Evolutionary conservation across 306 rosid species (phyloP).

Genomic region (Malus asiatica): DNA sequence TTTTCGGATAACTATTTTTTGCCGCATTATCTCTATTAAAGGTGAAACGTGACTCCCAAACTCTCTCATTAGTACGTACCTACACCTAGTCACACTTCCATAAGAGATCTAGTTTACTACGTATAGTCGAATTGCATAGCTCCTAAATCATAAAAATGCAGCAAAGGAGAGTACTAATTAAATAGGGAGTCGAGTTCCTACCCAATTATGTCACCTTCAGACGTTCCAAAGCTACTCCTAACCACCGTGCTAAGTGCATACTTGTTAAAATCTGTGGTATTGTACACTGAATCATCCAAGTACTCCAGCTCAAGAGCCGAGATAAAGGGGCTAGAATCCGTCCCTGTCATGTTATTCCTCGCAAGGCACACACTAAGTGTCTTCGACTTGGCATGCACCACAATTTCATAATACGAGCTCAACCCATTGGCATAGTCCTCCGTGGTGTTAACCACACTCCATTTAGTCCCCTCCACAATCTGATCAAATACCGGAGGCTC

Average conservation of each 20-base stretch:
- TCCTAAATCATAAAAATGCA: neutral
- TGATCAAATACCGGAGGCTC: slow-evolving; percentile 85
- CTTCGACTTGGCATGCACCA: slow-evolving; percentile 39
- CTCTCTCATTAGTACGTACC: no score
- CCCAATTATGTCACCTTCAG: slow-evolving; percentile 37
- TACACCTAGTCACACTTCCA: neutral
- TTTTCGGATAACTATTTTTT: neutral
- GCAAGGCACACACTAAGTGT: slow-evolving; percentile 70
- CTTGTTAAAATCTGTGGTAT: slow-evolving; percentile 56
- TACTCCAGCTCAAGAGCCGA: slow-evolving; percentile 69
- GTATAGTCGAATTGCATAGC: neutral
- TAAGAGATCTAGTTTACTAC: neutral
- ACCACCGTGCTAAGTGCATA: slow-evolving; percentile 61
- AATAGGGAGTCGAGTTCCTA: slow-evolving; percentile 7
- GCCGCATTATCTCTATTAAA: neutral
- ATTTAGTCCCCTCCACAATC: slow-evolving; percentile 70
- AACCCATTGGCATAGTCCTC: slow-evolving; percentile 60
- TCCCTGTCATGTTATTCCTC: slow-evolving; percentile 37
- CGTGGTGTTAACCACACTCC: slow-evolving; percentile 66
- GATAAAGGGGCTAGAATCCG: slow-evolving; percentile 60
- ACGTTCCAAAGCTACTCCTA: slow-evolving; percentile 48
- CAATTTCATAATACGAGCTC: slow-evolving; percentile 67
- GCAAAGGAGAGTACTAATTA: neutral
- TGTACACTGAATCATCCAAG: slow-evolving; percentile 56
- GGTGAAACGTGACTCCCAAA: neutral